These are phyloP conservation scores for Knufia petricola DNA, from an alignment of 2,329 filamentous ascomycete species.

Conservation along the genomic window DNA sequence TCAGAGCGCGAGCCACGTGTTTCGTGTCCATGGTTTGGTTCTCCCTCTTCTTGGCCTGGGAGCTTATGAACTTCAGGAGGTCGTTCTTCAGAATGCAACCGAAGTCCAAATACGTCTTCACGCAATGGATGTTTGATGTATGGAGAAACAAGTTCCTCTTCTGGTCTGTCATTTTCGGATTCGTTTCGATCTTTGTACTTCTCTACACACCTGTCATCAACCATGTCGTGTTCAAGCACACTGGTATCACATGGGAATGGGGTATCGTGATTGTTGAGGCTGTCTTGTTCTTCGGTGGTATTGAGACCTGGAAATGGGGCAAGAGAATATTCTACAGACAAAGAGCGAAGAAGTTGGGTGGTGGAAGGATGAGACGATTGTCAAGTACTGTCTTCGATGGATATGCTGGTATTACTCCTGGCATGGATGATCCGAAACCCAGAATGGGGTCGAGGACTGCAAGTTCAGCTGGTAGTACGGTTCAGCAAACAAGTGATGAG, in stretches of 20 bases:
- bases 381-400: slow-evolving; percentile 10
- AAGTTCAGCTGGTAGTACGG: too few species aligned
- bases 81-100: slow-evolving; percentile 53
- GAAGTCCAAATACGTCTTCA: slow-evolving; percentile 46
- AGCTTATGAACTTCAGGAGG: slow-evolving; percentile 61
- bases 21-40: slow-evolving; percentile 69
- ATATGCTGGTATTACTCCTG: slow-evolving; percentile 10
- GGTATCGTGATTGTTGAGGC: slow-evolving; percentile 54
- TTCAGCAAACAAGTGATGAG: too few species aligned
- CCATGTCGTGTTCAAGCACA: slow-evolving; percentile 55
- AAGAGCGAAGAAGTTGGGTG: slow-evolving; percentile 15
- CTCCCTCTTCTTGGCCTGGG: slow-evolving; percentile 66
- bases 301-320: slow-evolving; percentile 57
- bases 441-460: not conserved
- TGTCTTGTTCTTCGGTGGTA: slow-evolving; percentile 52
- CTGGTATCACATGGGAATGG: slow-evolving; percentile 60
- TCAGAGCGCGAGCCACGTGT: slow-evolving; percentile 62
- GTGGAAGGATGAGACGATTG: slow-evolving; percentile 9
- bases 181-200: slow-evolving; percentile 39
- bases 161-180: slow-evolving; percentile 50
- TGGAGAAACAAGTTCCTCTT: slow-evolving; percentile 63
- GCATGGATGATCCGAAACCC: not conserved
- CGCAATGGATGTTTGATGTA: slow-evolving; percentile 54
- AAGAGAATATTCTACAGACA: slow-evolving; percentile 50
- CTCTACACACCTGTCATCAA: slow-evolving; percentile 60